These are phyloP conservation scores for Acanthamoeba quina DNA, from an alignment of 208 protist species.

Conservation along the genomic window DNA sequence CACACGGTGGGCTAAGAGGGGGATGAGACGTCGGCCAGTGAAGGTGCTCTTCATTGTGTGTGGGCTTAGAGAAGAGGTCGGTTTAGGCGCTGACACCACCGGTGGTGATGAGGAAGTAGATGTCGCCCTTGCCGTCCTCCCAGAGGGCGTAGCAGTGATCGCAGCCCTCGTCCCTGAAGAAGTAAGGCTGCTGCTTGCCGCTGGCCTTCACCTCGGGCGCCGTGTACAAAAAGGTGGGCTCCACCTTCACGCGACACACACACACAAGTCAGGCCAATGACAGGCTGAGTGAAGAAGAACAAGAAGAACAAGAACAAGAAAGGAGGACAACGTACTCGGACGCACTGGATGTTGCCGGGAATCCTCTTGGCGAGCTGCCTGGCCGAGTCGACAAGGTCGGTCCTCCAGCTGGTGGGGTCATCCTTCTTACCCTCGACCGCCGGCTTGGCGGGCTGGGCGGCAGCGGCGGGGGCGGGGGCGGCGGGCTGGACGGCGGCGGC, in stretches of 20 bases:
- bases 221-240: conserved; percentile 6
- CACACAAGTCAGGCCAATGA: background rate
- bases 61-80: background rate
- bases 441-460: background rate
- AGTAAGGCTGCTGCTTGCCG: conserved; percentile 16
- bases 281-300: no score
- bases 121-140: conserved; percentile 51
- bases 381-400: conserved; percentile 16
- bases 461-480: background rate
- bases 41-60: background rate
- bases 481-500: background rate
- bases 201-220: conserved; percentile 13
- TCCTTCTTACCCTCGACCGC: background rate
- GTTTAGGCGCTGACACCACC: background rate
- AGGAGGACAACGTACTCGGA: background rate
- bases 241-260: background rate
- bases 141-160: conserved; percentile 37
- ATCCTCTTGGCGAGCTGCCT: conserved; percentile 38
- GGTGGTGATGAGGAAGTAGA: conserved; percentile 30
- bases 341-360: background rate
- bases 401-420: background rate
- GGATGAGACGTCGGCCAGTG: no score
- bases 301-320: no score
- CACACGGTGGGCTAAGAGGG: no score
- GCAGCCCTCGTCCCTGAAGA: background rate